Evolutionary conservation across 805 yeast genomes (phyloP).

Genomic region (Isabelozyma pseudorhagii): DNA sequence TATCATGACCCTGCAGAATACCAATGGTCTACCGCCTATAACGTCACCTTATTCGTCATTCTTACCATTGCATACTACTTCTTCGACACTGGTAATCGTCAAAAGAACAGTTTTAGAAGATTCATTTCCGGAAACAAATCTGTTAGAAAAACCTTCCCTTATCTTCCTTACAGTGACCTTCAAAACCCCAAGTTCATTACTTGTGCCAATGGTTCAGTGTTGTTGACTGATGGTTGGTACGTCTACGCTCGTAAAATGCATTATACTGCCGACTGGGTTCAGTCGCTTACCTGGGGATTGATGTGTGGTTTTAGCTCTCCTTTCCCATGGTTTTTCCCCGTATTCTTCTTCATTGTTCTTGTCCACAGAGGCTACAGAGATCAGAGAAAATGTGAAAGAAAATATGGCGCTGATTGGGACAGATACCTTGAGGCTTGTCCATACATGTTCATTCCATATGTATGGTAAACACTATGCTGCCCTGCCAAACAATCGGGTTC

Average conservation of each 20-base stretch:
- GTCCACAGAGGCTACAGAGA: conserved; percentile 89
- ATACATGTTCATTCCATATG: conserved; percentile 85
- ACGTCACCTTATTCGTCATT: conserved; percentile 50
- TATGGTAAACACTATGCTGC: conserved; percentile 42
- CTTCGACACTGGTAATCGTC: conserved; percentile 94
- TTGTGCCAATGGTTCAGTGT: conserved; percentile 79
- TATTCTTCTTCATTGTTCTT: conserved; percentile 82
- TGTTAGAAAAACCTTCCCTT: conserved; percentile 88
- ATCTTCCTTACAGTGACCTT: conserved; percentile 78
- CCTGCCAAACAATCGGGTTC: background rate
- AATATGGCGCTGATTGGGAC: conserved; percentile 95
- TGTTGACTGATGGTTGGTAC: conserved; percentile 94
- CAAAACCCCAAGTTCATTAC: conserved; percentile 80
- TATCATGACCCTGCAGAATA: conserved; percentile 85
- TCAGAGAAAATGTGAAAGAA: conserved; percentile 73
- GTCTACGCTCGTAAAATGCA: conserved; percentile 89
- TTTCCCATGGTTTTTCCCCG: conserved; percentile 95
- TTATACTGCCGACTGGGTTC: conserved; percentile 91
- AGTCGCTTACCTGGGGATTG: conserved; percentile 88
- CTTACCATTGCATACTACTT: conserved; percentile 77
- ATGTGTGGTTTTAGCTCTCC: conserved; percentile 85
- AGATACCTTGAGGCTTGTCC: conserved; percentile 85
- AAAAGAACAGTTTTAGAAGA: conserved; percentile 89
- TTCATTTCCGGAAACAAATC: conserved; percentile 73
- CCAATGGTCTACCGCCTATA: conserved; percentile 63